Percentiles rank a stretch among this genome's conserved stretches.
phyloP scores from a whole-genome alignment of 768 basidiomycete genomes.

The Pulveroboletus sp. region DNA sequence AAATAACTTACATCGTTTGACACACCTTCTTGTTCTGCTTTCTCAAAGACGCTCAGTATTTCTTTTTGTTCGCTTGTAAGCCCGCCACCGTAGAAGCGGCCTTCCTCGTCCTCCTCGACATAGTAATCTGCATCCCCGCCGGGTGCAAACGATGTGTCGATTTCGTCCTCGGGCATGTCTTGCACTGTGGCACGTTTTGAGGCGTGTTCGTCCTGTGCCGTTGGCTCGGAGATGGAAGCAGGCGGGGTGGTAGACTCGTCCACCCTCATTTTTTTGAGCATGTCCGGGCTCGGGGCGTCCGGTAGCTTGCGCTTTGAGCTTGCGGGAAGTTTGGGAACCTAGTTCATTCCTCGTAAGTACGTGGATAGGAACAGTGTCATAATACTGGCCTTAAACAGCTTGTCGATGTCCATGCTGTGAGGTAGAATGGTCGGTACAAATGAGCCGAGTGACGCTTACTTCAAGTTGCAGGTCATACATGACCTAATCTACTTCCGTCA shows the following conservation, averaged over 20 bases:
- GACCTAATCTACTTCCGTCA: too few species aligned
- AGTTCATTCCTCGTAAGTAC: neutral
- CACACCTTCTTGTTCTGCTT: constrained; percentile 56
- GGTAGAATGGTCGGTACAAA: too few species aligned
- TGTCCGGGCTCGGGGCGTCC: constrained; percentile 74
- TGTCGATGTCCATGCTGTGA: constrained; percentile 46
- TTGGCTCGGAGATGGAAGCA: constrained; percentile 6
- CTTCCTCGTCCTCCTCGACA: constrained; percentile 87
- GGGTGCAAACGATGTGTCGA: constrained; percentile 62
- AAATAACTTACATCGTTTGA: constrained; percentile 61
- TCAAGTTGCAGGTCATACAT: neutral
- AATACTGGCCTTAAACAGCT: constrained; percentile 43
- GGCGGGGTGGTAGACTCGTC: constrained; percentile 32
- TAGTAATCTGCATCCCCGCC: constrained; percentile 91
- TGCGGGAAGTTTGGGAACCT: constrained; percentile 68
- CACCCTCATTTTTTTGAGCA: constrained; percentile 76
- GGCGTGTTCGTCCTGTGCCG: constrained; percentile 6
- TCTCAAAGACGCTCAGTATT: constrained; percentile 93
- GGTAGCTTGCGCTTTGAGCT: constrained; percentile 73
- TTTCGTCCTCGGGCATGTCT: constrained; percentile 43
- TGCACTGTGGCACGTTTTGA: constrained; percentile 52
- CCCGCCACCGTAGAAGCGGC: constrained; percentile 92
- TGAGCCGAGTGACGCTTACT: neutral
- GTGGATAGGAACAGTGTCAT: neutral
- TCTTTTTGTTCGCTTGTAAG: constrained; percentile 91